Conservation (phyloP, 2,329 filamentous ascomycete genomes). For the Teratosphaeria nubilosa region DNA sequence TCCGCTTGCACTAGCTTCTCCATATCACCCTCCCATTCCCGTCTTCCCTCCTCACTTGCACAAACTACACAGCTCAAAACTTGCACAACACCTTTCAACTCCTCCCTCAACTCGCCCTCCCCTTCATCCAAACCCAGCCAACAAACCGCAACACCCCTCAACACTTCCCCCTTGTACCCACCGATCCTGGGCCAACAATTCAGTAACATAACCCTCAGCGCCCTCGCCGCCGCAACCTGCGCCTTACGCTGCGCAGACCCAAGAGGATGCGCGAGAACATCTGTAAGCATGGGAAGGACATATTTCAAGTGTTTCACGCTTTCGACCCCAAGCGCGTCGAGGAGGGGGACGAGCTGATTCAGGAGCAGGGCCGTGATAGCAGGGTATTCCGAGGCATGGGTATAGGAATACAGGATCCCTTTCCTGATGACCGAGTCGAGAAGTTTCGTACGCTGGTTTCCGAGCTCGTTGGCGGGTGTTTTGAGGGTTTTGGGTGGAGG, state of each 20-base stretch:
- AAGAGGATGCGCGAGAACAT: slow-evolving; percentile 62
- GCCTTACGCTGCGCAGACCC: slow-evolving; percentile 53
- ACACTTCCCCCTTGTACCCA: slow-evolving; percentile 52
- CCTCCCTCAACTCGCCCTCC: slow-evolving; percentile 33
- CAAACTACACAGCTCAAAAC: slow-evolving; percentile 24
- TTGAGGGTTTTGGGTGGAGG: slow-evolving; percentile 1
- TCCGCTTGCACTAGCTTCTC: background rate
- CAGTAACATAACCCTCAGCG: slow-evolving; percentile 48
- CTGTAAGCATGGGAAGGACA: slow-evolving; percentile 56
- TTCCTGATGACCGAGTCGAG: slow-evolving; percentile 37
- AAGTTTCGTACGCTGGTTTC: slow-evolving; percentile 24
- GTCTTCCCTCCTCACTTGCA: background rate
- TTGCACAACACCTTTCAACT: slow-evolving; percentile 39
- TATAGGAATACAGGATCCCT: slow-evolving; percentile 29
- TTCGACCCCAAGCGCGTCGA: slow-evolving; percentile 51
- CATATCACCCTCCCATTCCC: background rate
- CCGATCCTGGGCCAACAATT: slow-evolving; percentile 61
- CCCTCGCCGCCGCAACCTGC: slow-evolving; percentile 42
- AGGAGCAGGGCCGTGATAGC: slow-evolving; percentile 49
- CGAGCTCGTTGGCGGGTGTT: slow-evolving; percentile 13
- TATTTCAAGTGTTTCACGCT: slow-evolving; percentile 60
- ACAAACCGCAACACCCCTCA: slow-evolving; percentile 44
- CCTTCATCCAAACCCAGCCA: slow-evolving; percentile 23
- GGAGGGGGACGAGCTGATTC: slow-evolving; percentile 37
- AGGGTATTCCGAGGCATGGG: slow-evolving; percentile 45